Evolutionary conservation across 768 basidiomycete species (phyloP), one percentile per base, ranked within the genome.

Genomic region (Collybia sordida): DNA sequence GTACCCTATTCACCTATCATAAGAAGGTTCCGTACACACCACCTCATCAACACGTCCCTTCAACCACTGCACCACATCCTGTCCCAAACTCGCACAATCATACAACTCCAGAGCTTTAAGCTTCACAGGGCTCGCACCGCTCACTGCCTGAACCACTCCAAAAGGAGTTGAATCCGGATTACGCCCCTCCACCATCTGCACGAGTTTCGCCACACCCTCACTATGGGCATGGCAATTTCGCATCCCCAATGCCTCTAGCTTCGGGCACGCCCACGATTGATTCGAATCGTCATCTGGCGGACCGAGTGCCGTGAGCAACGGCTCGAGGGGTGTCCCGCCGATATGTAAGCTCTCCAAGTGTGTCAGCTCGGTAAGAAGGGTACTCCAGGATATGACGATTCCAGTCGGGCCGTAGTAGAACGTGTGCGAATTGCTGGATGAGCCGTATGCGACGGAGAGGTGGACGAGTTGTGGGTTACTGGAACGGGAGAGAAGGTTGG

Each of bases 51-150:
- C 75, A 49, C 87, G 69, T 47, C 67, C 72, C 62, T 75, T 77
- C 58, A 90, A 58, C 88, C 87, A 90, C 59, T 72, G 71, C 55
- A 87, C 66, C 41, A 90, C 85, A 60, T 90, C 88, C 63, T 78
- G 74, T 1, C 86, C 86, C 11, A 88, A 65, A 51, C 71, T 74
- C 37, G 80, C 72, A 65, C 87, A 90, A 50, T 88, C 86, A 57
- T 81, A 68, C 72, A 89, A 54, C 66, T 89, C 87, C 28, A 91
- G 60, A 44, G 70, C 68, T 57, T 71, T 74, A 55, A 90, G 63
- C 59, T 79, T 74, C 53, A 68, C 68, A 0, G 84, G 84, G 7
- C 72, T 67, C n/a, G 76, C 77, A 0, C 78, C 78, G 22, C 69
- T 71, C 39, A 72, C 72, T 28, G 70, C 65, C n/a, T 59, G 37